A percentile compares a stretch with the other conserved stretches of the same genome.
Evolutionary conservation across 805 yeast genomes (phyloP).

Genomic region (Saccharomyces eubayanus): DNA sequence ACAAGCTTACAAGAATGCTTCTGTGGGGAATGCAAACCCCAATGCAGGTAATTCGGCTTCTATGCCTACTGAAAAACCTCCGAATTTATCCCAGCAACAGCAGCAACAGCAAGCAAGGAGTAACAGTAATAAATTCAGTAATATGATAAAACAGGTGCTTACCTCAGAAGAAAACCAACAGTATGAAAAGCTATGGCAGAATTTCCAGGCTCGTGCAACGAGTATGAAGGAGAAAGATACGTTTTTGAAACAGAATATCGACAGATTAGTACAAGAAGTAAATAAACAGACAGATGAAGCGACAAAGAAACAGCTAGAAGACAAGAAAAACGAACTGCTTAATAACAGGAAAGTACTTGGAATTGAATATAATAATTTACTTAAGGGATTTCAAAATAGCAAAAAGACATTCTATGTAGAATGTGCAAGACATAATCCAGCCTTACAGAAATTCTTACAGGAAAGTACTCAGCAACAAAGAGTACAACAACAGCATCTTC

Average conservation of each 20-base stretch:
- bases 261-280: slow-evolving; percentile 24
- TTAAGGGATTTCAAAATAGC: slow-evolving; percentile 24
- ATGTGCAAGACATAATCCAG: slow-evolving; percentile 29
- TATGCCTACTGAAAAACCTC: neutral
- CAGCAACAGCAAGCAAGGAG: slow-evolving; percentile 7
- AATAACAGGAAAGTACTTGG: slow-evolving; percentile 20
- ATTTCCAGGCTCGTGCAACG: slow-evolving; percentile 25
- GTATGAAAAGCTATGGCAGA: slow-evolving; percentile 21
- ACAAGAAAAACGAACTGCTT: slow-evolving; percentile 21
- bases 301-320: slow-evolving; percentile 23
- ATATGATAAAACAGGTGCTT: slow-evolving; percentile 24
- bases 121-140: slow-evolving; percentile 15
- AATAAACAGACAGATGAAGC: slow-evolving; percentile 18
- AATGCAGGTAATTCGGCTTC: neutral
- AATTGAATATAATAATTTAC: slow-evolving; percentile 21
- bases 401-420: slow-evolving; percentile 29
- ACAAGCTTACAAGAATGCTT: slow-evolving; percentile 16
- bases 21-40: slow-evolving; percentile 7
- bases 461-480: slow-evolving; percentile 22
- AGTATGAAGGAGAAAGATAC: slow-evolving; percentile 26
- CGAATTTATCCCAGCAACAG: neutral
- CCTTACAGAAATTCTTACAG: slow-evolving; percentile 25
- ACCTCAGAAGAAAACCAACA: slow-evolving; percentile 28
- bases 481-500: slow-evolving; percentile 17
- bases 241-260: slow-evolving; percentile 26